Percentiles rank a stretch among this genome's conserved stretches.
These are phyloP conservation scores for Nigrospora osmanthi DNA, from an alignment of 2,329 filamentous ascomycete species.

Conservation along the genomic window DNA sequence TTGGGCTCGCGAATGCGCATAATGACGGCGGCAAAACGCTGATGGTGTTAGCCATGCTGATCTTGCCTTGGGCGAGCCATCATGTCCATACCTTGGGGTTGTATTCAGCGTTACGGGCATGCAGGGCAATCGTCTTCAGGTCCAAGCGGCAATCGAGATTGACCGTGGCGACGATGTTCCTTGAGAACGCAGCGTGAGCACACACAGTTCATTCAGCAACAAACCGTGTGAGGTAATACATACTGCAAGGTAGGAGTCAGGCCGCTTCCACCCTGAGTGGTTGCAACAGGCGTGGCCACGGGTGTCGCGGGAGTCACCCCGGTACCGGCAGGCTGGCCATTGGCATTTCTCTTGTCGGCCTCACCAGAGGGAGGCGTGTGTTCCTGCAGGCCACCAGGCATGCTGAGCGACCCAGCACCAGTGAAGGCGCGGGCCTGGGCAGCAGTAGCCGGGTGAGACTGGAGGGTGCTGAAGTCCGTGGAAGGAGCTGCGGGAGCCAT, in stretches of 20 bases:
- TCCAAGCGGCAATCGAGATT: constrained; percentile 96
- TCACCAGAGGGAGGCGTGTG: constrained; percentile 73
- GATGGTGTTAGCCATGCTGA: constrained; percentile 10
- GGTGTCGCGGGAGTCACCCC: constrained; percentile 86
- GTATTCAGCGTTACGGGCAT: constrained; percentile 97
- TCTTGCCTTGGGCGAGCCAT: constrained; percentile 6
- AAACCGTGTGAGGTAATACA: constrained; percentile 52
- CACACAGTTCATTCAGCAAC: constrained; percentile 26
- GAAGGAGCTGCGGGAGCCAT: constrained; percentile 46
- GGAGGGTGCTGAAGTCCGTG: constrained; percentile 64
- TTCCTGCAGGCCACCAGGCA: constrained; percentile 71
- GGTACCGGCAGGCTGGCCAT: constrained; percentile 54
- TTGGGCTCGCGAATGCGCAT: constrained; percentile 99
- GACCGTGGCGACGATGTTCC: constrained; percentile 98
- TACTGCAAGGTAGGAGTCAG: constrained; percentile 94
- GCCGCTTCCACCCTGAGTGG: constrained; percentile 71
- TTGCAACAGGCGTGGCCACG: constrained; percentile 78
- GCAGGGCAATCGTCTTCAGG: constrained; percentile 96
- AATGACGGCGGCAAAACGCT: constrained; percentile 98
- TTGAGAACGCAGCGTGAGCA: constrained; percentile 52
- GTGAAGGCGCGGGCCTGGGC: constrained; percentile 94
- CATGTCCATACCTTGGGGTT: constrained; percentile 74
- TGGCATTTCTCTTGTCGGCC: constrained; percentile 49
- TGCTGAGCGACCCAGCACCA: constrained; percentile 84
- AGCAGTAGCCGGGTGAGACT: constrained; percentile 76